These are phyloP conservation scores for Reutealis trisperma DNA, from an alignment of 345 rosid genomes.

Conservation along the genomic window DNA sequence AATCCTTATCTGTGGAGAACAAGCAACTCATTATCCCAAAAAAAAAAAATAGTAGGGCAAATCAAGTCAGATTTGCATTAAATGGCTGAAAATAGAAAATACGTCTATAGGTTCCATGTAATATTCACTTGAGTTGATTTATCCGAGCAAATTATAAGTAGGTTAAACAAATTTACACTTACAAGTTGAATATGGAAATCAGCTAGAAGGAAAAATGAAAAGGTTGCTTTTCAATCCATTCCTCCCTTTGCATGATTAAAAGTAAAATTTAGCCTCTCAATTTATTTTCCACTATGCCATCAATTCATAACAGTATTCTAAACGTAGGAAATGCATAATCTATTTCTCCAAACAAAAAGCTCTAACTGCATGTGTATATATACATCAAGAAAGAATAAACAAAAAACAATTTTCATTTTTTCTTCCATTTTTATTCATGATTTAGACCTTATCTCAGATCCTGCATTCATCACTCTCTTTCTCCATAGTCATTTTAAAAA, in stretches of 20 bases:
- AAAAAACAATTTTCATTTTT: too few species aligned
- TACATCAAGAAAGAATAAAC: too few species aligned
- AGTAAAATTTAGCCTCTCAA: too few species aligned
- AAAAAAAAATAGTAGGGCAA: neutral
- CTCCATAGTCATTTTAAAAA: too few species aligned
- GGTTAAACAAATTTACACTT: neutral
- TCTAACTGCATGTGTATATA: too few species aligned
- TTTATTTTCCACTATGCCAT: too few species aligned
- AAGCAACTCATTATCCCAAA: neutral
- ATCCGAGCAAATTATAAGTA: neutral
- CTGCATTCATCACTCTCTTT: too few species aligned
- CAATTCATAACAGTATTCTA: too few species aligned
- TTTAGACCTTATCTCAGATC: too few species aligned
- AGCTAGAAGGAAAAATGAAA: neutral
- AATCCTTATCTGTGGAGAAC: slow-evolving; percentile 48
- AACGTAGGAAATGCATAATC: too few species aligned
- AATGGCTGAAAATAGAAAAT: neutral
- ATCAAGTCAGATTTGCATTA: neutral
- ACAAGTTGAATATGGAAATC: neutral
- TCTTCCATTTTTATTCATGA: too few species aligned
- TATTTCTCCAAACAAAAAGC: too few species aligned
- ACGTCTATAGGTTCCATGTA: neutral
- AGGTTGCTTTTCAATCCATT: neutral
- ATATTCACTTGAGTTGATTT: neutral
- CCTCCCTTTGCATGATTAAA: neutral